Base-by-base conservation (phyloP, 108 stramenopile genomes). In the Discostella pseudostelligera region DNA sequence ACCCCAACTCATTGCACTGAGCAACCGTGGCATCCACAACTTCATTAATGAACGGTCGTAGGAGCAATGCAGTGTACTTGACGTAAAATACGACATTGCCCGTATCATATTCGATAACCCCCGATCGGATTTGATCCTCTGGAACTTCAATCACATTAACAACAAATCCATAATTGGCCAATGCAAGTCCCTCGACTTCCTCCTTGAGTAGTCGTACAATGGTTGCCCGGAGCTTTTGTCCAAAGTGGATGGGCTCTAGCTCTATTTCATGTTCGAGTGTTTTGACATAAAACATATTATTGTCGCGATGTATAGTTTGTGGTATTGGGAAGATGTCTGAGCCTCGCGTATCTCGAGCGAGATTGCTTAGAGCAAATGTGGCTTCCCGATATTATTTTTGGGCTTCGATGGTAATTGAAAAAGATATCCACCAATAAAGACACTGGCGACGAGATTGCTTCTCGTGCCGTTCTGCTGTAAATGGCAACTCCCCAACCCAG, bases 31-130 rank as follows among this genome's bases (percentile, higher is more conserved):
- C 94, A 78, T 97, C 96, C 22, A 97, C 65, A 10, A 97, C 96
- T 76, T 97, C 96, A 59, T 95, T 87, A 48, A 85, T 81, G 64
- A 96, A 96, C 25, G 94, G 94, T 13, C 96, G 72, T 11, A 97
- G 62, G 20, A 97, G 67, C 54, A 97, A 66, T 0, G 94, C 96
- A 24, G 86, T 87, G 62, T 96, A 97, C 59, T 91, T 89, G 65
- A 94, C 96, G 14, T 84, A 83, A 67, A 93, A 93, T 9, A 87
- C 81, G 19, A 96, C 94, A 70, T 90, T 78, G 5, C 93, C 94
- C 8, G 89, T 90, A 68, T 94, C 93, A 70, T 97, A 93, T 59
- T 97, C 96, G 54, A 97, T 93, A 32, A 94, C 84, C n/a, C 93
- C 94, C 22, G 85, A 86, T 65, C 80, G 81, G 64, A 97, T 92